phyloP scores from a whole-genome alignment of 2,329 filamentous ascomycete species.

The Scedosporium apiospermum region DNA sequence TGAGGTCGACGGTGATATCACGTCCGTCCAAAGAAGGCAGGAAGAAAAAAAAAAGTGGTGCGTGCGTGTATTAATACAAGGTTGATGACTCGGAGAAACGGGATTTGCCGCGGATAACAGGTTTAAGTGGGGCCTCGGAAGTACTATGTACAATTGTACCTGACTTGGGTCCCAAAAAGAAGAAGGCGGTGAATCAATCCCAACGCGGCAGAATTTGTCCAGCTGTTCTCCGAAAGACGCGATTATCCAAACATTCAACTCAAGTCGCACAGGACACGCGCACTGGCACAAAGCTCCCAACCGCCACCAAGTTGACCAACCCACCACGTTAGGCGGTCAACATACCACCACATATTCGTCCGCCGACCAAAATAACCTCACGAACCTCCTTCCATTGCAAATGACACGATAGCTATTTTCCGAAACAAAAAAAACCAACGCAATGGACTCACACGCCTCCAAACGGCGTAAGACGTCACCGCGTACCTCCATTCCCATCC shows the following conservation, averaged over 20 bases:
- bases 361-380: background rate
- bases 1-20: background rate
- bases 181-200: background rate
- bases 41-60: no score
- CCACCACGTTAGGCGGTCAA: background rate
- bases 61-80: no score
- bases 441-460: constrained; percentile 46
- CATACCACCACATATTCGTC: background rate
- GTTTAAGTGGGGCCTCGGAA: background rate
- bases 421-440: background rate
- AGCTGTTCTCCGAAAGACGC: background rate
- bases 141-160: background rate
- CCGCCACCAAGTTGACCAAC: no score
- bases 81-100: background rate
- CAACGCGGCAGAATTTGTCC: constrained; percentile 2
- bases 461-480: constrained; percentile 58
- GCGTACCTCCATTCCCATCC: constrained; percentile 32
- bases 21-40: no score
- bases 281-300: no score
- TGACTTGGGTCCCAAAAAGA: background rate
- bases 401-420: background rate
- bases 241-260: background rate
- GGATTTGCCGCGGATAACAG: background rate
- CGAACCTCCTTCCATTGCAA: background rate
- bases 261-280: no score